Evolutionary conservation across 306 rosid genomes (phyloP), one percentile per base, ranked within the genome.

Genomic region (Pachyrhizus erosus): DNA sequence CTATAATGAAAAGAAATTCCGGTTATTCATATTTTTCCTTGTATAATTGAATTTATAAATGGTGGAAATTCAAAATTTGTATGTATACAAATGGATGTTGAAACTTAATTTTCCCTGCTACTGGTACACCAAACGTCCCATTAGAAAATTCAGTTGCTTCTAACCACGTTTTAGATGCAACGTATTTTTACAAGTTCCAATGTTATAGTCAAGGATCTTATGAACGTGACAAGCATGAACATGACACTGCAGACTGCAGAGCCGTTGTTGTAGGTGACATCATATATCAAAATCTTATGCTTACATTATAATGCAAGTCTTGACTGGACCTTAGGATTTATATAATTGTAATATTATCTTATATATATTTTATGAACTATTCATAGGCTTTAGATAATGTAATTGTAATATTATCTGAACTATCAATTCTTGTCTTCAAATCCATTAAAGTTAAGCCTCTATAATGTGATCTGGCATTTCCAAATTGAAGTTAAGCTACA

Each of bases 91-190:
- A 80, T 54, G 84, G 31, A 49, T 39, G 86, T 55, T 83, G 84
- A 73, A 72, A 83, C 84, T 77, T 86, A 6, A 58, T 75, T 88
- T 76, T 88, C 86, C 23, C 23, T 72, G 78, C 26, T 72, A 78
- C 78, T 70, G 94, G 89, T 90, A 83, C 89, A 91, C 87, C 87
- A 77, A 84, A 87, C 52, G 24, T 33, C 76, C 40, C 54, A 6
- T 73, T 76, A 17, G 87, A 84, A 78, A 85, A 66, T 24, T 70
- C 84, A 72, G 77, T 84, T 80, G 75, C 84, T 83, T 87, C 87
- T 84, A 70, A 62, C 62, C 55, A 61, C 12, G 26, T 77, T 78
- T 34, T 70, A 48, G 73, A 64, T 70, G 64, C 69, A 72, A 72
- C 76, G 33, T 42, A 66, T 20, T n/a, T 57, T 46, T 23, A 26